Base-by-base conservation (phyloP, 2,329 filamentous ascomycete genomes). In the Aspergillus fumigatus region DNA sequence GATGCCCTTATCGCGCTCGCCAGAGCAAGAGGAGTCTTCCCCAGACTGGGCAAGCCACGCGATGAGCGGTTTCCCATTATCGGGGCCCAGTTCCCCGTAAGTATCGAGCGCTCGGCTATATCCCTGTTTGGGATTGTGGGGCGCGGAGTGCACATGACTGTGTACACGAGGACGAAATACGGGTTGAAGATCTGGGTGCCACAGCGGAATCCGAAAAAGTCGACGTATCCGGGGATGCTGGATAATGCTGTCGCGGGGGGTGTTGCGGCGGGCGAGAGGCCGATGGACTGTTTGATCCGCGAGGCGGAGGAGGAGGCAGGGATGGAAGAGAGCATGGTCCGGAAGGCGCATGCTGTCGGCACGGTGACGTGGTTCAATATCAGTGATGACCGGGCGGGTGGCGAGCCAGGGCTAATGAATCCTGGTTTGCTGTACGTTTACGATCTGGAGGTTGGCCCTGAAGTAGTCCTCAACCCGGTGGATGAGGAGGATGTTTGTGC, bases 191-290 rank as follows among this genome's bases (percentile, higher is more conserved):
- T 58, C 26, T 58, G 56, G 56, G 47, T 58, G 17, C 52, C 56
- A 4, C 48, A 50, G 49, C 52, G 56, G 10, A 51, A 52, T 21
- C n/a, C 19, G 9, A 50, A 50, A 8, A 58, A 58, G 49, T 29
- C 43, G 3, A 50, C 52, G 1, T 58, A 52, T 32, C 52, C 52
- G 9, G 52, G 52, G 1, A 21, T 51, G 27, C 23, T 58, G 26
- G 56, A 58, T 40, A 58, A 58, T 51, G 48, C 56, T 3, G 56
- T 58, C 11, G 56, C 56, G 5, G 56, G 56, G 5, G 56, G 56
- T 10, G 54, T 58, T 53, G 56, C 56, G 8, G 25, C 50, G 2
- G 56, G 56, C 2, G 56, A 58, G 49, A 40, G 17, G 32, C 56
- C 56, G 26, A 47, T 54, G n/a, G 52, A 58, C 21, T 58, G 56